A percentile compares a stretch with the other conserved stretches of the same genome.
These are phyloP conservation scores for Hygrophoropsis aurantiaca DNA, from an alignment of 768 basidiomycete species.

Conservation along the genomic window DNA sequence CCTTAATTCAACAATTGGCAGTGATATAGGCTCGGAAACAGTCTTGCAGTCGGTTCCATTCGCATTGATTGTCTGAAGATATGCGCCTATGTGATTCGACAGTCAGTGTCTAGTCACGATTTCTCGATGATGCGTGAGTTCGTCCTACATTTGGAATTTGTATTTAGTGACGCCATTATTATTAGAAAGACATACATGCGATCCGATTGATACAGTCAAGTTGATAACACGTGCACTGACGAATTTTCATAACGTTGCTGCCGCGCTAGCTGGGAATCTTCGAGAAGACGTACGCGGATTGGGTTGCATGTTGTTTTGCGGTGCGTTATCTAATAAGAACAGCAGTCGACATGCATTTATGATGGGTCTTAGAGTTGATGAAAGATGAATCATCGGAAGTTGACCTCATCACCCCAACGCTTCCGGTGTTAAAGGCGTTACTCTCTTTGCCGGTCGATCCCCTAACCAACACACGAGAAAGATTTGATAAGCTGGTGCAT, in stretches of 20 bases:
- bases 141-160: neutral
- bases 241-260: constrained; percentile 59
- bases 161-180: no score
- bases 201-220: constrained; percentile 53
- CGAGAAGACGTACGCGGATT: constrained; percentile 79
- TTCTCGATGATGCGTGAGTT: constrained; percentile 52
- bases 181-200: constrained; percentile 25
- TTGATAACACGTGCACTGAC: constrained; percentile 66
- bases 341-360: constrained; percentile 4
- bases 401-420: constrained; percentile 77
- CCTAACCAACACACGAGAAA: constrained; percentile 42
- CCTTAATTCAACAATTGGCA: no score
- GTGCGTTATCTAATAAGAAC: constrained; percentile 37
- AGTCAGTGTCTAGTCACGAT: constrained; percentile 59
- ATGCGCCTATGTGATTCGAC: constrained; percentile 76
- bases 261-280: constrained; percentile 51
- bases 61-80: constrained; percentile 77
- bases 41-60: constrained; percentile 26
- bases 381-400: constrained; percentile 82
- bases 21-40: no score
- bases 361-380: constrained; percentile 57
- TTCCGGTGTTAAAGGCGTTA: constrained; percentile 77
- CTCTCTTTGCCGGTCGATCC: constrained; percentile 51
- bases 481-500: constrained; percentile 65
- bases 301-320: constrained; percentile 75